Evolutionary conservation across 257 asterid species (phyloP).

Genomic region (Primulina tabacum): DNA sequence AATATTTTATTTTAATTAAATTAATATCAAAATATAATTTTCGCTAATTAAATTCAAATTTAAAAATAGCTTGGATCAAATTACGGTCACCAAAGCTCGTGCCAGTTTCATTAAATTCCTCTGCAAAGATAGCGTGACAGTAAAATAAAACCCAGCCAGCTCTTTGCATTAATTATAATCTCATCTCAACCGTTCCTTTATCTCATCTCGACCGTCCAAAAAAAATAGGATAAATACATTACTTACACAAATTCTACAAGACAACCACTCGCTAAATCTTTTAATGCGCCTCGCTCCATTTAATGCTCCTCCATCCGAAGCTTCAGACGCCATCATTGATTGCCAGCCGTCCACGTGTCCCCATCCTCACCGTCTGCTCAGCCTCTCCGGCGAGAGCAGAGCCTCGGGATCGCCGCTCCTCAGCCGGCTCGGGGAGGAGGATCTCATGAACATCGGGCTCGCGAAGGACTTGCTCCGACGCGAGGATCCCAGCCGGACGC

Average conservation of each 20-base stretch:
- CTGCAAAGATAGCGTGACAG: not conserved
- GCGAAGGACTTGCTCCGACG: slow-evolving; percentile 83
- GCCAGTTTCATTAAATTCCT: not conserved
- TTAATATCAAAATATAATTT: too few species aligned
- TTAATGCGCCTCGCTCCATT: not conserved
- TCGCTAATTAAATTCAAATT: too few species aligned
- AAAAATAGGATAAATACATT: not conserved
- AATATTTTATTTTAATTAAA: too few species aligned
- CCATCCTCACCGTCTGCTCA: slow-evolving; percentile 57
- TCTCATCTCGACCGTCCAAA: too few species aligned
- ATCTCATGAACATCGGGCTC: slow-evolving; percentile 80
- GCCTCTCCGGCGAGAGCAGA: slow-evolving; percentile 86
- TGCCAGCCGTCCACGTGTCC: slow-evolving; percentile 51
- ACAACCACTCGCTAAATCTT: too few species aligned
- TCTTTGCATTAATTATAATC: too few species aligned
- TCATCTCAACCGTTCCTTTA: not conserved
- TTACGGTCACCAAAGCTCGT: too few species aligned
- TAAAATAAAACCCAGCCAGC: not conserved
- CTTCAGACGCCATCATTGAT: not conserved
- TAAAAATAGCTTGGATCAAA: too few species aligned
- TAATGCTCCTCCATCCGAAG: not conserved
- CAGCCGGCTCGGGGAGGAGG: slow-evolving; percentile 82
- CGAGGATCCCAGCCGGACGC: slow-evolving; percentile 62
- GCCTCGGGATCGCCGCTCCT: slow-evolving; percentile 98
- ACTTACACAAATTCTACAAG: too few species aligned